Evolutionary conservation across 352 stramenopile species (phyloP).

Genomic region (Pythium sp.): DNA sequence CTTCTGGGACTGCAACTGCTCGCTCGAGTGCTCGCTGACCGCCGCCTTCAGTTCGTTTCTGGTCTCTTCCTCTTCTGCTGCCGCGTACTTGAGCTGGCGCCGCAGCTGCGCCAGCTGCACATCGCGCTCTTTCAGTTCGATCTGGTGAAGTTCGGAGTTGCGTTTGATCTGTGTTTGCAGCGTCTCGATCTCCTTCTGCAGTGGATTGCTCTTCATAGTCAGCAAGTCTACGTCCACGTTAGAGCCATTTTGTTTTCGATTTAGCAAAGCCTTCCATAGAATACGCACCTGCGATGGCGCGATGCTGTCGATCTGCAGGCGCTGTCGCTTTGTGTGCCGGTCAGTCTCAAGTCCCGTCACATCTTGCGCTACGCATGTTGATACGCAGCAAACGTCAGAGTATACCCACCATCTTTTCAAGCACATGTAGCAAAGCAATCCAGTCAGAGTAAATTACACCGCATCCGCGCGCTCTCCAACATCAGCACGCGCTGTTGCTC

Average conservation of each 20-base stretch:
- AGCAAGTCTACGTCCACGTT: background rate
- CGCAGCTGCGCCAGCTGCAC: constrained; percentile 66
- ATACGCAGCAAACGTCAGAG: background rate
- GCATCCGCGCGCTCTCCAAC: constrained; percentile 31
- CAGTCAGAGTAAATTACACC: constrained; percentile 23
- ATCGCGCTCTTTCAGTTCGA: constrained; percentile 68
- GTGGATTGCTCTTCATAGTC: constrained; percentile 38
- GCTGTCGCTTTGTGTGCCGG: constrained; percentile 42
- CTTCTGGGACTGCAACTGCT: constrained; percentile 65
- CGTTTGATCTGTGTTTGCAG: constrained; percentile 53
- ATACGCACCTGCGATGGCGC: constrained; percentile 49
- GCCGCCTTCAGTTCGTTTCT: constrained; percentile 54
- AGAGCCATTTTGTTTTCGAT: background rate
- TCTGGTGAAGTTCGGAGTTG: constrained; percentile 54
- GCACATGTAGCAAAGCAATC: background rate
- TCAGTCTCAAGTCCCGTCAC: constrained; percentile 24
- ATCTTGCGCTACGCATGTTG: constrained; percentile 23
- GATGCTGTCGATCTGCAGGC: constrained; percentile 55
- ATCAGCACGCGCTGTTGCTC: constrained; percentile 26
- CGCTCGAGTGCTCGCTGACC: constrained; percentile 46
- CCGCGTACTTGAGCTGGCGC: constrained; percentile 59
- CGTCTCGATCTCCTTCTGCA: constrained; percentile 49
- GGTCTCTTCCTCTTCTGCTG: constrained; percentile 61
- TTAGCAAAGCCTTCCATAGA: background rate
- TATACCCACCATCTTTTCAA: background rate